phyloP scores from a whole-genome alignment of 768 basidiomycete species.

The Coprinopsis marcescibilis region DNA sequence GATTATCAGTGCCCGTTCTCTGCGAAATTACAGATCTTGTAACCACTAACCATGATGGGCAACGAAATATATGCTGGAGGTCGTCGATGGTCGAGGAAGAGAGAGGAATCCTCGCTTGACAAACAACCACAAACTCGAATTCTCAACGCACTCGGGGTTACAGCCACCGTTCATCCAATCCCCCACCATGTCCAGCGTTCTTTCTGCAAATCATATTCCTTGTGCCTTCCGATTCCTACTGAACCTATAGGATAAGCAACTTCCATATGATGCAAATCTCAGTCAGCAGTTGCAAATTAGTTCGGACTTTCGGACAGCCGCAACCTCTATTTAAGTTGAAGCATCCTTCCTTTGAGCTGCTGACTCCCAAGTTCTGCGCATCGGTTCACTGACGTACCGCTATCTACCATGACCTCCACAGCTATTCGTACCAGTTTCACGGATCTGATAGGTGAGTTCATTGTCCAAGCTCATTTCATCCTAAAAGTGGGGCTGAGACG shows the following conservation, averaged over 20 bases:
- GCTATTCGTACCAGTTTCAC: conserved; percentile 1
- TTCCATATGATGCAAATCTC: no score
- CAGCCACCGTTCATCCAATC: no score
- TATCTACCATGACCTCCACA: background rate
- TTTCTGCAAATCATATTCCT: no score
- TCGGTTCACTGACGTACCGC: background rate
- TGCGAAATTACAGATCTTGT: background rate
- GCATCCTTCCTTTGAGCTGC: no score
- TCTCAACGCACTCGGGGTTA: background rate
- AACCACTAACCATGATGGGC: conserved; percentile 51
- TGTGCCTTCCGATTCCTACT: no score
- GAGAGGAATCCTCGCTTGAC: conserved; percentile 17
- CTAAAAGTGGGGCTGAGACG: background rate
- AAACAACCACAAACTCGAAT: conserved; percentile 24
- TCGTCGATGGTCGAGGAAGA: conserved; percentile 5
- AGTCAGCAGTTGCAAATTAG: no score
- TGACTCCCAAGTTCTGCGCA: no score
- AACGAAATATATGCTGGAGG: conserved; percentile 19
- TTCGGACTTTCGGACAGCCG: no score
- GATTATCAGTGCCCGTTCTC: conserved; percentile 12
- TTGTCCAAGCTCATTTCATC: background rate
- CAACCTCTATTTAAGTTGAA: no score
- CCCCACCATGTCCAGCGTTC: no score
- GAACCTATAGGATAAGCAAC: no score
- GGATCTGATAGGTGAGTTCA: background rate